These are phyloP conservation scores for Aspergillus fumigatiaffinis DNA, from an alignment of 2,329 filamentous ascomycete species.

Conservation along the genomic window DNA sequence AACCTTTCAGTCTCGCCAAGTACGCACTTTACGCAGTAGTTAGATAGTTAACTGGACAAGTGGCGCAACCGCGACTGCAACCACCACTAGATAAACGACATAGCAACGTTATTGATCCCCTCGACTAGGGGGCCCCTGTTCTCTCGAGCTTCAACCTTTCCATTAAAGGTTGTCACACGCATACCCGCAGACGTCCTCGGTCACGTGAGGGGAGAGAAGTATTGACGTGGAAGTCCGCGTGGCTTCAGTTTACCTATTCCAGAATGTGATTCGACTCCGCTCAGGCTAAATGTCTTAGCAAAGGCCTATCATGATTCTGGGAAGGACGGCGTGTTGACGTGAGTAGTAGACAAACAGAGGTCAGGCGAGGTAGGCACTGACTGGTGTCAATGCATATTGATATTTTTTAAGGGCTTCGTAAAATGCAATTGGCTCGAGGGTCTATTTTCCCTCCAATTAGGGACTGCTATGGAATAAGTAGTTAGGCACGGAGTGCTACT, in stretches of 20 bases:
- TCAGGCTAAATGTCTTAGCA: background rate
- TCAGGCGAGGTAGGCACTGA: background rate
- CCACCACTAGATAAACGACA: background rate
- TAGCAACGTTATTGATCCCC: background rate
- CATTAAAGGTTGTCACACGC: slow-evolving; percentile 4
- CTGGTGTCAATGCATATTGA: no score
- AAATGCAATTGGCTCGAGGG: background rate
- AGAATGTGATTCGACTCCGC: background rate
- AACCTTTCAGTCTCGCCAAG: background rate
- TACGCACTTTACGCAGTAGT: no score
- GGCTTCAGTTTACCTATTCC: background rate
- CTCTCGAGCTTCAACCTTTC: background rate
- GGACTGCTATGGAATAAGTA: background rate
- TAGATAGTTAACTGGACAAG: background rate
- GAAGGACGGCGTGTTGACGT: background rate
- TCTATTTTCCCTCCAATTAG: no score
- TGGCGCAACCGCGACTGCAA: no score
- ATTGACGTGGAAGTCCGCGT: background rate
- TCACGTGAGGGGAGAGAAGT: slow-evolving; percentile 12
- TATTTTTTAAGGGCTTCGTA: no score
- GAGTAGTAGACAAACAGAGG: background rate
- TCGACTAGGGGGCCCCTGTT: background rate
- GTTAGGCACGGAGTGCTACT: background rate
- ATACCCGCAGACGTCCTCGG: slow-evolving; percentile 16
- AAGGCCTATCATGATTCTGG: background rate